Conservation (phyloP, 305 asterid genomes). For the Fraxinus xanthoxyloides region DNA sequence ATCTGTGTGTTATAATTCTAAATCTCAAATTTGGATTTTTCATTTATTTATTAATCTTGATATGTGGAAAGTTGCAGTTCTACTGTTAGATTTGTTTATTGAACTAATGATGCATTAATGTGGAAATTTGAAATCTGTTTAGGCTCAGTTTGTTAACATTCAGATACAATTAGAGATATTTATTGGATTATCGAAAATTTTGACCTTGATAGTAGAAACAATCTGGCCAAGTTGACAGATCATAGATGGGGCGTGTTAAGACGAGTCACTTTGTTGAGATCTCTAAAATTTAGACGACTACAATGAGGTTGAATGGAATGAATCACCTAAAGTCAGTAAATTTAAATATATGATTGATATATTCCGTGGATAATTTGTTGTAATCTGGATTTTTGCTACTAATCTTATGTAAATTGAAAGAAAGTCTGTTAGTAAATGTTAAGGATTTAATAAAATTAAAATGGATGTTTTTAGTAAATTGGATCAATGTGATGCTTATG, state of each 20-base stretch:
- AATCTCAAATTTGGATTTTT: conserved; percentile 16
- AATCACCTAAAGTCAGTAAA: neutral
- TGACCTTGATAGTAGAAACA: neutral
- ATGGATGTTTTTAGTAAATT: neutral
- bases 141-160: neutral
- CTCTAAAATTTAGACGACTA: neutral
- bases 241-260: neutral
- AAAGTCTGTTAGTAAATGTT: neutral
- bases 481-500: neutral
- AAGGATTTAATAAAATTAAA: neutral
- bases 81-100: conserved; percentile 1
- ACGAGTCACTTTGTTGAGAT: neutral
- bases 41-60: neutral
- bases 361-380: neutral
- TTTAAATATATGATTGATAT: neutral
- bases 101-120: neutral
- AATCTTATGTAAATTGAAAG: neutral
- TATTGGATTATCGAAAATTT: neutral
- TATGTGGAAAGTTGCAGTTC: neutral
- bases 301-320: neutral
- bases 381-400: neutral
- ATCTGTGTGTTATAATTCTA: neutral
- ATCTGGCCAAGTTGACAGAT: neutral
- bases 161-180: neutral
- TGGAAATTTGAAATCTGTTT: neutral